Conservation (phyloP, 108 stramenopile genomes). For the Skeletonema costatum region DNA sequence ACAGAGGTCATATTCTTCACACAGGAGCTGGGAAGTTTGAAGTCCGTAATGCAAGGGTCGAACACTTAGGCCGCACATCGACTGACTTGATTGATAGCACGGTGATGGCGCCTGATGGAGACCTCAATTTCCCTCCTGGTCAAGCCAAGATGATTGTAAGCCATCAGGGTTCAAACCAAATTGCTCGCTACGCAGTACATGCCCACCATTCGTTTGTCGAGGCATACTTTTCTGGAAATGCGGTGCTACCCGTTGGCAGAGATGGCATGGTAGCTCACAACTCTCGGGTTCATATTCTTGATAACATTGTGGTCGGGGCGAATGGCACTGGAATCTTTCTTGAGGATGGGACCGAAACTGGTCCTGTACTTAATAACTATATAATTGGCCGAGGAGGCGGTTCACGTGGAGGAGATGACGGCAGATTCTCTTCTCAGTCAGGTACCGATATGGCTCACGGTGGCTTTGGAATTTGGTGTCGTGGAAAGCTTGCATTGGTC, state of each 20-base stretch:
- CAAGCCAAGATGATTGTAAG: constrained; percentile 16
- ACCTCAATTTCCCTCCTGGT: background rate
- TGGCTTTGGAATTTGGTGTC: constrained; percentile 26
- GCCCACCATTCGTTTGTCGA: constrained; percentile 18
- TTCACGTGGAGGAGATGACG: constrained; percentile 9
- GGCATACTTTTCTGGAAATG: constrained; percentile 3
- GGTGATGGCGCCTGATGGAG: background rate
- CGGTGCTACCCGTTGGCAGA: background rate
- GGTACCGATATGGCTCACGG: constrained; percentile 27
- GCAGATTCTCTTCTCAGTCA: background rate
- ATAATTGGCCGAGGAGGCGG: constrained; percentile 21
- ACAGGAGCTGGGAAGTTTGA: constrained; percentile 20
- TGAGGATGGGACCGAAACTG: constrained; percentile 29
- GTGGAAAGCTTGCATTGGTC: background rate
- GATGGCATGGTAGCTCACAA: constrained; percentile 24
- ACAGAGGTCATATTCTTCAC: constrained; percentile 19
- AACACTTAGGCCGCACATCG: constrained; percentile 8
- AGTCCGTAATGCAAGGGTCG: constrained; percentile 5
- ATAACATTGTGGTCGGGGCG: constrained; percentile 15
- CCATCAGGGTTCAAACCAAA: constrained; percentile 13
- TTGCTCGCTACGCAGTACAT: constrained; percentile 24
- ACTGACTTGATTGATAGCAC: constrained; percentile 11
- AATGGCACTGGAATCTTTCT: constrained; percentile 22
- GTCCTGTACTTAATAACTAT: constrained; percentile 8
- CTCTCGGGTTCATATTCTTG: constrained; percentile 7